Evolutionary conservation across 306 rosid genomes (phyloP).

Genomic region (Notholithocarpus densiflorus): DNA sequence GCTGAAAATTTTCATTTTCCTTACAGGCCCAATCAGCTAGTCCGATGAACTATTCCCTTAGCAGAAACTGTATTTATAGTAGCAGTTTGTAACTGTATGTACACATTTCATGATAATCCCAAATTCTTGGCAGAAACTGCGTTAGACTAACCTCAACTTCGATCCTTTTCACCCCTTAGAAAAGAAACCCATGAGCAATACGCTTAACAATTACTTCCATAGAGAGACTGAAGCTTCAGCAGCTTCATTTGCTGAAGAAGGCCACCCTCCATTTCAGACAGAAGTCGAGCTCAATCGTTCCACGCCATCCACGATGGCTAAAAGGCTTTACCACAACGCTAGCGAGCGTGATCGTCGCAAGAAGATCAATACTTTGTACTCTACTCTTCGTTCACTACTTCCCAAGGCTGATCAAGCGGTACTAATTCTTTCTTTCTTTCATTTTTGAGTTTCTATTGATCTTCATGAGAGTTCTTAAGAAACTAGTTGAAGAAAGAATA

Average conservation of each 20-base stretch:
- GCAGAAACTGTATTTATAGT: no score
- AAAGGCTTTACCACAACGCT: conserved; percentile 78
- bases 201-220: neutral
- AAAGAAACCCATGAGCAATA: neutral
- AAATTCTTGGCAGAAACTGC: no score
- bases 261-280: neutral
- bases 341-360: conserved; percentile 85
- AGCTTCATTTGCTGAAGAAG: neutral
- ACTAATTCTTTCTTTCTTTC: neutral
- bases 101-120: no score
- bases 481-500: neutral
- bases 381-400: conserved; percentile 67
- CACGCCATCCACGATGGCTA: conserved; percentile 12
- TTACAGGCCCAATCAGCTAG: no score
- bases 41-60: no score
- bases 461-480: neutral
- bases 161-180: conserved; percentile 18
- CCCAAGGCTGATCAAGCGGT: conserved; percentile 58
- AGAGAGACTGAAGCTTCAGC: neutral
- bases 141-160: conserved; percentile 10
- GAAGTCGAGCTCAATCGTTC: neutral
- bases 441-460: neutral
- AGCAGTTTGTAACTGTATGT: no score
- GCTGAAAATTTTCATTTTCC: no score
- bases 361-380: conserved; percentile 60